Base-by-base conservation (phyloP, 2,329 filamentous ascomycete genomes). In the Clathrospora elynae region DNA sequence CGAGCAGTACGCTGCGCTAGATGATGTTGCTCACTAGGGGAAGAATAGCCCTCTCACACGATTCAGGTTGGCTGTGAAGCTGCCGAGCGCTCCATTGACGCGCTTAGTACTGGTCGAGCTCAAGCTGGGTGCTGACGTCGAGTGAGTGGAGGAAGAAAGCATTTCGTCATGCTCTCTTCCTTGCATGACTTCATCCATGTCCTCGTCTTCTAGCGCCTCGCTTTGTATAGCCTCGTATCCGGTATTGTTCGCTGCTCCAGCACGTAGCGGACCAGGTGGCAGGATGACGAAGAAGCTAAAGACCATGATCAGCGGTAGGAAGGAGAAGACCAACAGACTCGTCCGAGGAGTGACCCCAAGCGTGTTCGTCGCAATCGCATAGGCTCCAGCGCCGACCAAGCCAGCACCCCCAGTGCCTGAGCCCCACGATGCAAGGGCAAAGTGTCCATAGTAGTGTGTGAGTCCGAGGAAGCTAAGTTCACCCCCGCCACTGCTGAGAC, bases 401-500 rank as follows among this genome's bases (percentile, higher is more conserved):
- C 92, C 92, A 1, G 92, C 92, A 0, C 87, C 92, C 1, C 92
- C 92, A 0, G 92, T 96, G 0, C 92, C 92, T 52, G 87, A 92
- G 0, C 90, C 88, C 93, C 93, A 99, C 23, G 89, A 86, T 0
- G 91, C 91, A 12, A 97, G 78, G 57, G 89, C 90, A 70, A 88
- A 86, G 6, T 83, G 85, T 0, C 92, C 93, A 62, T 97, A 97
- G 73, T 87, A 96, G 67, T 97, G 92, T 10, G 92, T 95, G 61
- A 99, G 73, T 1, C 90, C 87, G 5, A 99, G 75, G 64, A 97
- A 96, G 70, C 87, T 95, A 46, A 96, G 76, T 73, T 97, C 93
- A 20, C 93, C 93, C 12, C 80, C 88, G 11, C 93, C 93, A 50
- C 86, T 90, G 57, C 88, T 88, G 35, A 97, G 71, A 59, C 89